Percentiles rank a stretch among this genome's conserved stretches.
phyloP scores from a whole-genome alignment of 371 early-diverging fungal genomes.

The Nematocida ironsii region DNA sequence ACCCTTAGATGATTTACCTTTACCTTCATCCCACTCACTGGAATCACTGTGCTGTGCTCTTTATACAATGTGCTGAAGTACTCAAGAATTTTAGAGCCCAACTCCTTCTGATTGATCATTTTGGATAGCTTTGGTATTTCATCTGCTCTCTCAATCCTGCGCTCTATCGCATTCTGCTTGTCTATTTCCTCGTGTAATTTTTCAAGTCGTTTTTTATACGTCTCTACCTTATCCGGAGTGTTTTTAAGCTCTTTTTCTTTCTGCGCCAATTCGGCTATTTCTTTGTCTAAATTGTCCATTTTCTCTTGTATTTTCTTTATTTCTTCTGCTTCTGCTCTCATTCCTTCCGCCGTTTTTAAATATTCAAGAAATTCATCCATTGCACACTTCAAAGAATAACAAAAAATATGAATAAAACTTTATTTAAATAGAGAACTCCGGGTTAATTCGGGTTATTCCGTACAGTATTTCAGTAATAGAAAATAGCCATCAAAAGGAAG shows the following conservation, averaged over 20 bases:
- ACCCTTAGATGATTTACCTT: slow-evolving; percentile 9
- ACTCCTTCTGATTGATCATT: slow-evolving; percentile 23
- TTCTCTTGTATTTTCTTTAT: slow-evolving; percentile 1
- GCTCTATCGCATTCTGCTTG: slow-evolving; percentile 31
- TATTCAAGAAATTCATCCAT: slow-evolving; percentile 18
- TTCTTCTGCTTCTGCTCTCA: slow-evolving; percentile 29
- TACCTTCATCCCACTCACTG: background rate
- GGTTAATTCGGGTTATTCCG: background rate
- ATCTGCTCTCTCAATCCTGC: slow-evolving; percentile 2
- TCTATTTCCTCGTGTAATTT: slow-evolving; percentile 40
- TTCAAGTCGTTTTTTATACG: slow-evolving; percentile 29
- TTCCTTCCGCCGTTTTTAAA: slow-evolving; percentile 6
- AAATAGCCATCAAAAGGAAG: too few relatives aligned
- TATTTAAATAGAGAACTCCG: background rate
- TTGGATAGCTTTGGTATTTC: background rate
- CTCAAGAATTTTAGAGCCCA: slow-evolving; percentile 25
- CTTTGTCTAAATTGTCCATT: slow-evolving; percentile 32
- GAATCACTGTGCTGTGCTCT: slow-evolving; percentile 2
- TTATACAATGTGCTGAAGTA: slow-evolving; percentile 31
- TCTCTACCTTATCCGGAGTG: slow-evolving; percentile 1
- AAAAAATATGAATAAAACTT: slow-evolving; percentile 32
- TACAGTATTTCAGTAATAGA: background rate
- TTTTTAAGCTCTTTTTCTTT: slow-evolving; percentile 16
- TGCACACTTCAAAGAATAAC: background rate
- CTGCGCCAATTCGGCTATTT: slow-evolving; percentile 16